phyloP scores from a whole-genome alignment of 768 basidiomycete genomes.

The Tulasnella sp. region DNA sequence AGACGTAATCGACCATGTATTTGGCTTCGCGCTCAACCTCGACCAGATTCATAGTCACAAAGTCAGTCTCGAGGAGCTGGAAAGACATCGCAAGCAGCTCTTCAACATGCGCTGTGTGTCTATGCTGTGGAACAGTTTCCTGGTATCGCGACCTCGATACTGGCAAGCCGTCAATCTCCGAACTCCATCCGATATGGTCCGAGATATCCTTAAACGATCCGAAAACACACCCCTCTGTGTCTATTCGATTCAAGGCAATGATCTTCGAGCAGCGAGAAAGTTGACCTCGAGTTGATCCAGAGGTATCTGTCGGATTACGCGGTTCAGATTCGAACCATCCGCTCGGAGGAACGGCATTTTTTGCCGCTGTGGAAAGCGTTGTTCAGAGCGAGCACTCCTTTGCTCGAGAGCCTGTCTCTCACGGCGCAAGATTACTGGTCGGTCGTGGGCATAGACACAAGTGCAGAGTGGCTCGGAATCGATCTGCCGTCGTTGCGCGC shows the following conservation, averaged over 20 bases:
- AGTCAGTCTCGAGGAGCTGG: neutral
- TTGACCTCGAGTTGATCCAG: neutral
- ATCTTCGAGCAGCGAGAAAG: neutral
- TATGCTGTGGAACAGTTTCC: neutral
- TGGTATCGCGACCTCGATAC: neutral
- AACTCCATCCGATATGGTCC: neutral
- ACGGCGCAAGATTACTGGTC: neutral
- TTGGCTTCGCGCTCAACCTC: neutral
- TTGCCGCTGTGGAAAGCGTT: neutral
- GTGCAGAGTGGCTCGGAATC: neutral
- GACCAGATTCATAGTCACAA: neutral
- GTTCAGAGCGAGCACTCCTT: neutral
- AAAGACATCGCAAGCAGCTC: neutral
- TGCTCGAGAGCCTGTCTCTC: neutral
- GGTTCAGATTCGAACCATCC: neutral
- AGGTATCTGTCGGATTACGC: neutral
- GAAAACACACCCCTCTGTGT: neutral
- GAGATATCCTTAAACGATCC: neutral
- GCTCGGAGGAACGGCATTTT: neutral
- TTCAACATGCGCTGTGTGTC: neutral
- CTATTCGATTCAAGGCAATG: neutral
- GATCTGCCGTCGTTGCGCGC: neutral
- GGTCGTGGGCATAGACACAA: neutral
- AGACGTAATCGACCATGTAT: neutral
- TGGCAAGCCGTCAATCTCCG: neutral